Evolutionary conservation across 805 yeast genomes (phyloP).

Genomic region (Saccharomycopsis sp.): DNA sequence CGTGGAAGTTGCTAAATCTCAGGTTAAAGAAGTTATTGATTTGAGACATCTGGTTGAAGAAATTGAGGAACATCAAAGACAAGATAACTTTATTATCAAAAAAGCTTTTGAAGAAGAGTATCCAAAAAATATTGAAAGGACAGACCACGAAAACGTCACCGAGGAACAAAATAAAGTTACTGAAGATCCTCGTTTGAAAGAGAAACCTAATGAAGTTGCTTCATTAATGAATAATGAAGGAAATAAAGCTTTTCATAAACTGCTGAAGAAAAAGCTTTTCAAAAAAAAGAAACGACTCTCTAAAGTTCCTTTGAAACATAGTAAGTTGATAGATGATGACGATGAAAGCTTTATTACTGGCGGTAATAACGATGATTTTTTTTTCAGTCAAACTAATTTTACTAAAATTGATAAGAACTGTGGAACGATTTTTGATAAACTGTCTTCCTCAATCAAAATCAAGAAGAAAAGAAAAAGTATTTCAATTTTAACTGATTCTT

Average conservation of each 20-base stretch:
- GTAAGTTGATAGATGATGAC: background rate
- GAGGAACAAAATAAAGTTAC: background rate
- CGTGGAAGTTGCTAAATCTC: too few species aligned
- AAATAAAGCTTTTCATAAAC: too few species aligned
- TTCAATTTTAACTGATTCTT: background rate
- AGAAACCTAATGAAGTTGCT: background rate
- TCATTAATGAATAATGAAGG: too few species aligned
- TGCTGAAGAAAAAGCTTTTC: too few species aligned
- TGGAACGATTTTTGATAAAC: background rate
- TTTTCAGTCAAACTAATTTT: background rate
- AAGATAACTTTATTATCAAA: background rate
- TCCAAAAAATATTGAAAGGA: background rate
- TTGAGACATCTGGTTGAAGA: background rate
- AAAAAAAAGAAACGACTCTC: background rate
- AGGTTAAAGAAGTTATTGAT: background rate
- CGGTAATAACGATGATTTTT: too few species aligned
- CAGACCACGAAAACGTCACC: background rate
- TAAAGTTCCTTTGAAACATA: background rate
- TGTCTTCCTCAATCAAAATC: too few species aligned
- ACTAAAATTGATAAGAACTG: background rate
- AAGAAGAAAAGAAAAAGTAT: background rate
- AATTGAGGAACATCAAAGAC: background rate
- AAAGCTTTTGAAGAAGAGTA: background rate
- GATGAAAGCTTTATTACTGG: too few species aligned
- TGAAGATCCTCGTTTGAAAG: background rate